These are phyloP conservation scores for Candida maltosa DNA, from an alignment of 805 yeast species.

Conservation along the genomic window DNA sequence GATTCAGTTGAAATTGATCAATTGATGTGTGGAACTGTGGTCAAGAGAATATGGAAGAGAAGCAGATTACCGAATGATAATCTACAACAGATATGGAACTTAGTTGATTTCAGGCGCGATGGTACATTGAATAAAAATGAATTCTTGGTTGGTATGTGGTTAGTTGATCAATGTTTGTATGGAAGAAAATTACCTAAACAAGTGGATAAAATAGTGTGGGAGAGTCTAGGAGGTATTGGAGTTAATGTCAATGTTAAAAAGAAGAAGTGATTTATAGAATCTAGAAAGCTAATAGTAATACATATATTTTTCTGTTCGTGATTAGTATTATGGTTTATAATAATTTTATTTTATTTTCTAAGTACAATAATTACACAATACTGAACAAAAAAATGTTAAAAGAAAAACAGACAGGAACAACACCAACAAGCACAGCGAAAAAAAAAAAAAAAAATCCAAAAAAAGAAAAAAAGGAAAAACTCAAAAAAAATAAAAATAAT, in stretches of 20 bases:
- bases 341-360: too few species aligned
- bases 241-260: conserved; percentile 35
- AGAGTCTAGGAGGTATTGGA: conserved; percentile 59
- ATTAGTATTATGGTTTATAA: too few species aligned
- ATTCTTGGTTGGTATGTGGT: conserved; percentile 96
- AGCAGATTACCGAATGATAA: conserved; percentile 67
- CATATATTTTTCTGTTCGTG: too few species aligned
- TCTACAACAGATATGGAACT: conserved; percentile 59
- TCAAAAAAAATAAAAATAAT: too few species aligned
- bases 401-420: too few species aligned
- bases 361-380: too few species aligned
- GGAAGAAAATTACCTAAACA: conserved; percentile 83
- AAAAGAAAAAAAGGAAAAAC: too few species aligned
- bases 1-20: conserved; percentile 23
- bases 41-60: conserved; percentile 75
- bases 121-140: conserved; percentile 78
- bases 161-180: conserved; percentile 91
- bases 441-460: too few species aligned
- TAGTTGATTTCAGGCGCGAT: conserved; percentile 64
- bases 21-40: conserved; percentile 59
- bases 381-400: too few species aligned
- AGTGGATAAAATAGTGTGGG: conserved; percentile 74
- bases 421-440: too few species aligned
- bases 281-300: too few species aligned
- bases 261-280: conserved; percentile 14